Base-by-base conservation (phyloP, 805 yeast genomes). In the Ogataea sp. region DNA sequence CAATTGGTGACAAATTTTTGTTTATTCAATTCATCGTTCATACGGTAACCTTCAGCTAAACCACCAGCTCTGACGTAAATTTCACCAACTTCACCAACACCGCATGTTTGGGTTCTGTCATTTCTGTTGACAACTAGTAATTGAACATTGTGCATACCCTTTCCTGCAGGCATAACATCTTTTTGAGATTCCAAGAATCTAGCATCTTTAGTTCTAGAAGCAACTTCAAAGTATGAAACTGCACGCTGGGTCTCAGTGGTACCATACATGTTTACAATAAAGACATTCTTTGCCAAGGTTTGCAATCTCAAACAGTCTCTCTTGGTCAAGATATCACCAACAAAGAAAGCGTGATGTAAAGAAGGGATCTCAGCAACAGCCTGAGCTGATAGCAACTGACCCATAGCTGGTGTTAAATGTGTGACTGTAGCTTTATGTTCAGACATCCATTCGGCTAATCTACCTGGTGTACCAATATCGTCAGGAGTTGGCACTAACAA, bases 221-320 rank as follows among this genome's bases (percentile, higher is more conserved):
- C 78, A 45, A 94, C 90, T 59, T 87, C 94, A 64, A 77, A 94
- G 64, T 76, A 93, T 0, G 97, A 89, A 20, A 93, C 99, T 2
- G 99, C 93, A 58, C 99, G 78, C 69, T 94, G 99, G 14, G 99
- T 93, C 63, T 93, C 99, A 10, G 99, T 93, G 30, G 99, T 93
- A 55, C 99, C 99, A 61, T 93, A 93, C 99, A 93, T 93, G 65
- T 93, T 93, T 49, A 93, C 94, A 55, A 93, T 90, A 57, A 63
- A 68, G 39, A 86, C 94, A 54, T 93, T 90, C 58, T 80, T 80
- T 13, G 97, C 97, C 52, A 93, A 71, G 1, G 93, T 78, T 61
- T 93, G 99, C 51, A 93, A 71, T 55, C 97, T 76, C 49, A 86
- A 67, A 64, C 98, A 93, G 62, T 94, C 99, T 65, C 98, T 82